Conservation (phyloP, 805 yeast genomes). For the Candida awuae region DNA sequence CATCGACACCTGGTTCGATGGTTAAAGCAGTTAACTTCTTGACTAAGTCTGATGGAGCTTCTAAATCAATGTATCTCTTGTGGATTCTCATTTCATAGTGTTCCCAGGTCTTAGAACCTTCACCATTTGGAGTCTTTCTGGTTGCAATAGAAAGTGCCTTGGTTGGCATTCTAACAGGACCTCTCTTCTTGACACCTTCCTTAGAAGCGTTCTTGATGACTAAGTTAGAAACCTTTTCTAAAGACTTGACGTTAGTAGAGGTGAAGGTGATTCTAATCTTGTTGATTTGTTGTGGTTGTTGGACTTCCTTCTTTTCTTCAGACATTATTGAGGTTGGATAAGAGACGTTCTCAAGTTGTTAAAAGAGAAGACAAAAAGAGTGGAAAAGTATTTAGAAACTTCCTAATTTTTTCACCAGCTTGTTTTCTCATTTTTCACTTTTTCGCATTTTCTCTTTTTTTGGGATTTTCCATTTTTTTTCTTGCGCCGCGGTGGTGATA, state of each 20-base stretch:
- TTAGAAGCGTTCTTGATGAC: conserved; percentile 81
- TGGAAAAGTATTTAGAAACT: background rate
- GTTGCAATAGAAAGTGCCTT: conserved; percentile 96
- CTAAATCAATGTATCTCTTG: conserved; percentile 98
- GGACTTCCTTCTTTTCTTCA: conserved; percentile 77
- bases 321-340: conserved; percentile 43
- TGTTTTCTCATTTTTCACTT: too few relatives aligned
- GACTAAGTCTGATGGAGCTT: conserved; percentile 90
- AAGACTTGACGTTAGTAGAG: conserved; percentile 97
- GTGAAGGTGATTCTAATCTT: conserved; percentile 99
- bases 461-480: too few relatives aligned
- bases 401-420: too few relatives aligned
- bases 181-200: conserved; percentile 84
- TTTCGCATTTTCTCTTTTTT: too few relatives aligned
- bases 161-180: conserved; percentile 99
- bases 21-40: conserved; percentile 96
- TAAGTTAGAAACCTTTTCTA: conserved; percentile 92
- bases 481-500: too few relatives aligned
- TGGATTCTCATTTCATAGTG: conserved; percentile 99
- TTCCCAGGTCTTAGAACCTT: conserved; percentile 99
- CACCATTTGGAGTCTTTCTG: conserved; percentile 99
- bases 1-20: conserved; percentile 99
- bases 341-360: conserved; percentile 31
- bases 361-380: background rate
- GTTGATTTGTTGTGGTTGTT: conserved; percentile 75